phyloP scores from a whole-genome alignment of 2,329 filamentous ascomycete genomes.

The Podosphaera aphanis region DNA sequence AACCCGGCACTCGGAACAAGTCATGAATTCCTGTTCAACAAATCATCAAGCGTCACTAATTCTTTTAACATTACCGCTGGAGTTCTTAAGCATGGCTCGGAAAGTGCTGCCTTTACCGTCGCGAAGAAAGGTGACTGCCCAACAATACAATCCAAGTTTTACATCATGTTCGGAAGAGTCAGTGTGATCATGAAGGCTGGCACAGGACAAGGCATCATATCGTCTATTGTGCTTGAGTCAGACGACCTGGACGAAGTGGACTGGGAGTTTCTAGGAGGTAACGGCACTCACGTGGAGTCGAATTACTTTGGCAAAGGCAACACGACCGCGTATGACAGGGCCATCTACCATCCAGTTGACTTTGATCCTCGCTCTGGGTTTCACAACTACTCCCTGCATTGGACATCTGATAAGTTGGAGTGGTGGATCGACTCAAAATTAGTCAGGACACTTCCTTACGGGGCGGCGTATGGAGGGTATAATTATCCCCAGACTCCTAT shows the following conservation, averaged over 20 bases:
- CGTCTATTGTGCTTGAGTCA: constrained; percentile 60
- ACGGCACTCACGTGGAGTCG: constrained; percentile 37
- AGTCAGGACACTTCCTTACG: constrained; percentile 38
- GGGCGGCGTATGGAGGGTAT: constrained; percentile 34
- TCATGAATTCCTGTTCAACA: constrained; percentile 40
- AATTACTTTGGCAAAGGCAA: constrained; percentile 48
- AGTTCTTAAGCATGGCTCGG: constrained; percentile 31
- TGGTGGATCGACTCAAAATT: constrained; percentile 47
- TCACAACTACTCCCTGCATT: constrained; percentile 51
- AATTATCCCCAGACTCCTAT: constrained; percentile 59
- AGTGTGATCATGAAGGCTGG: constrained; percentile 61
- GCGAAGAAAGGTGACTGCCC: constrained; percentile 47
- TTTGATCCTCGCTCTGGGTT: constrained; percentile 30
- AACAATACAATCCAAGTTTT: constrained; percentile 57
- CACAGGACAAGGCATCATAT: constrained; percentile 51
- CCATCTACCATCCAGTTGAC: constrained; percentile 33
- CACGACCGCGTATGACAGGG: constrained; percentile 44
- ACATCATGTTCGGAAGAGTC: constrained; percentile 65
- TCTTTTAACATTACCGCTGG: constrained; percentile 50
- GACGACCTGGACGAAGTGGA: constrained; percentile 75
- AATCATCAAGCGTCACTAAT: constrained; percentile 24
- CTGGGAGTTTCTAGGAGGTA: constrained; percentile 52
- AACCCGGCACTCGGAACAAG: constrained; percentile 46
- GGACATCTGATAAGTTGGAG: constrained; percentile 41
- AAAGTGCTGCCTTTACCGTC: constrained; percentile 51